These are phyloP conservation scores for Xylariaceae sp. DNA, from an alignment of 2,329 filamentous ascomycete species.

Conservation along the genomic window DNA sequence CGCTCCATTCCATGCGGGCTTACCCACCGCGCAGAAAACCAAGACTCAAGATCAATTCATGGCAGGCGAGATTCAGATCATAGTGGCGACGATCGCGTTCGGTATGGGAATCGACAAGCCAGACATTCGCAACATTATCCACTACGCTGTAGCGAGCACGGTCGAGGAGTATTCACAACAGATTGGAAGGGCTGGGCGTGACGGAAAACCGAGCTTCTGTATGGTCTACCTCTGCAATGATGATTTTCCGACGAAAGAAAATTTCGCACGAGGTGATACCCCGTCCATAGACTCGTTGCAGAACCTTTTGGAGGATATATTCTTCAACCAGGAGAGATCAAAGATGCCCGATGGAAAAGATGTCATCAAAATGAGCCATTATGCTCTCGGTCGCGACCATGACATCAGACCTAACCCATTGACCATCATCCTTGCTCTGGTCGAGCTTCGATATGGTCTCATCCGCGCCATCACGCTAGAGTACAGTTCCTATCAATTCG, in stretches of 20 bases:
- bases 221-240: conserved; percentile 55
- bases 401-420: conserved; percentile 52
- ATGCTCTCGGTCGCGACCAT: conserved; percentile 43
- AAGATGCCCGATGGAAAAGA: conserved; percentile 34
- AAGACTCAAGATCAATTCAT: conserved; percentile 51
- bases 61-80: conserved; percentile 40
- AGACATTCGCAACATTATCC: conserved; percentile 52
- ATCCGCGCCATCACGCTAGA: conserved; percentile 55
- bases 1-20: conserved; percentile 47
- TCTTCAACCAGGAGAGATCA: conserved; percentile 40
- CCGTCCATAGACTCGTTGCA: conserved; percentile 49
- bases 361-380: conserved; percentile 44
- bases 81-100: conserved; percentile 55
- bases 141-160: conserved; percentile 48
- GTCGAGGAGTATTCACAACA: conserved; percentile 57
- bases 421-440: conserved; percentile 53
- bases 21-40: conserved; percentile 42
- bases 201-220: conserved; percentile 51
- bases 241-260: conserved; percentile 56
- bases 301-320: conserved; percentile 48
- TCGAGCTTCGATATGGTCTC: conserved; percentile 55
- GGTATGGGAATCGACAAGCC: conserved; percentile 58
- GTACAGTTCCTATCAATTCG: conserved; percentile 54
- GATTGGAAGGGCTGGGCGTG: conserved; percentile 52
- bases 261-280: conserved; percentile 57